Conservation (phyloP, 202 grass and related monocot genomes). For the Musa balbisiana region DNA sequence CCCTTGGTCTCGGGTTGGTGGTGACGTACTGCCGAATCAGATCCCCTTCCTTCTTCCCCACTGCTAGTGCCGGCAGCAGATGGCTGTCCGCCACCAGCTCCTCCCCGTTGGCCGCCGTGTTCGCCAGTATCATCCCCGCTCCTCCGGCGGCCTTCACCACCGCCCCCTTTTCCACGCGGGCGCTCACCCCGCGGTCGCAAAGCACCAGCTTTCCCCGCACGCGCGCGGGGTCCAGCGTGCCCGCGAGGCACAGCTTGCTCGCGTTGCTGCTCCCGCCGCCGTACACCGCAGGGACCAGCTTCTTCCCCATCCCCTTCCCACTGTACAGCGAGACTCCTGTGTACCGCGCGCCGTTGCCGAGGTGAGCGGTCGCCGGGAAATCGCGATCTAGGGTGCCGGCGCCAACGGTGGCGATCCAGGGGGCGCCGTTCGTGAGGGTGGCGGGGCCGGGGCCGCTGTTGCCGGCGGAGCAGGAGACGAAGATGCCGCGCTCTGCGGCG, state of each 20-base stretch:
- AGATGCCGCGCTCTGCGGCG: conserved; percentile 60
- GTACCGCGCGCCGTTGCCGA: conserved; percentile 39
- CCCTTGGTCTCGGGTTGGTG: conserved; percentile 37
- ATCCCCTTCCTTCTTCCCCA: conserved; percentile 63
- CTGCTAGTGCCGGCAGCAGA: conserved; percentile 67
- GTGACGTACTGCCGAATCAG: conserved; percentile 55
- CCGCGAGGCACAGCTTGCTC: conserved; percentile 74
- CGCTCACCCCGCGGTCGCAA: conserved; percentile 88
- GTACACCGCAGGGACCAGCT: conserved; percentile 61
- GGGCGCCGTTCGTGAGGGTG: conserved; percentile 76
- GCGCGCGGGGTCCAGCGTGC: conserved; percentile 52
- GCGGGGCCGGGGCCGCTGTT: conserved; percentile 59
- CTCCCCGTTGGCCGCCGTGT: conserved; percentile 76
- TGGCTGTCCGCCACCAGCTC: conserved; percentile 95
- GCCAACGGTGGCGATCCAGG: conserved; percentile 84
- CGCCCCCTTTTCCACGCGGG: conserved; percentile 85
- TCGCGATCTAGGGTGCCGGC: conserved; percentile 80
- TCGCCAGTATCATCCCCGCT: conserved; percentile 81
- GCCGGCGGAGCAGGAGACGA: conserved; percentile 86
- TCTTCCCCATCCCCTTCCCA: conserved; percentile 29
- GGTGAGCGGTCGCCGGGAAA: conserved; percentile 52
- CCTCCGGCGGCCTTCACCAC: conserved; percentile 72
- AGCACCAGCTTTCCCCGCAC: conserved; percentile 77
- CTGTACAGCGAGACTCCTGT: conserved; percentile 75
- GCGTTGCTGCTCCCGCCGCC: conserved; percentile 51